Percentiles rank a stretch among this genome's conserved stretches.
Conservation (phyloP, 257 asterid genomes). For the Solanum medicagineum region DNA sequence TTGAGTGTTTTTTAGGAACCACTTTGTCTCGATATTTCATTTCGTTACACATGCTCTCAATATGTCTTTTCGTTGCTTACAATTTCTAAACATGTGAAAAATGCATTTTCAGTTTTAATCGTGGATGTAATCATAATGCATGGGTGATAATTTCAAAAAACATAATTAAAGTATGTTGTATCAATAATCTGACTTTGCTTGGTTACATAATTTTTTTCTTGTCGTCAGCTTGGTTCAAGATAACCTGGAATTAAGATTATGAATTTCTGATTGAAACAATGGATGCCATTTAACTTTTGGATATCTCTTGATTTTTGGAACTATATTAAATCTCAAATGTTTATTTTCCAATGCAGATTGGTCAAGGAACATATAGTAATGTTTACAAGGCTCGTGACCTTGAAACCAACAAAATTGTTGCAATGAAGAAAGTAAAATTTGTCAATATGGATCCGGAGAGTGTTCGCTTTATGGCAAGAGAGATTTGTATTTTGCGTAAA, state of each 20-base stretch:
- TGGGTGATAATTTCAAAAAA: not conserved
- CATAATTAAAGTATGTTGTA: not conserved
- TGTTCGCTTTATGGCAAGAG: slow-evolving; percentile 14
- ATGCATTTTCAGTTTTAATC: not conserved
- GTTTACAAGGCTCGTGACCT: slow-evolving; percentile 10
- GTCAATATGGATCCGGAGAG: slow-evolving; percentile 12
- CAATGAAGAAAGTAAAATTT: slow-evolving; percentile 11
- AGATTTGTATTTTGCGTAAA: slow-evolving; percentile 6
- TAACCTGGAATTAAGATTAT: not conserved
- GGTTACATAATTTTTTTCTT: not conserved
- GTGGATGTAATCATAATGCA: not conserved
- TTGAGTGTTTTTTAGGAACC: not conserved
- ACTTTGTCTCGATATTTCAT: not conserved
- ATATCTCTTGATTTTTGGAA: not conserved
- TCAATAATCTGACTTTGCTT: not conserved
- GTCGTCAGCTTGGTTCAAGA: not conserved
- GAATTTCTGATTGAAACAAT: not conserved
- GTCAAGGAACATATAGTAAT: slow-evolving; percentile 14
- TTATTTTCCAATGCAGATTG: slow-evolving; percentile 4
- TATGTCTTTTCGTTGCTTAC: not conserved
- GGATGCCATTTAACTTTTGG: not conserved
- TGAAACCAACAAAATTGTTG: not conserved
- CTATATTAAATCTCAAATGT: not conserved
- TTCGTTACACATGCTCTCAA: not conserved
- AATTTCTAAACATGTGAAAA: not conserved